A percentile compares a stretch with the other conserved stretches of the same genome.
These are phyloP conservation scores for Actinomortierella wolfii DNA, from an alignment of 371 early-diverging fungal genomes.

Conservation along the genomic window DNA sequence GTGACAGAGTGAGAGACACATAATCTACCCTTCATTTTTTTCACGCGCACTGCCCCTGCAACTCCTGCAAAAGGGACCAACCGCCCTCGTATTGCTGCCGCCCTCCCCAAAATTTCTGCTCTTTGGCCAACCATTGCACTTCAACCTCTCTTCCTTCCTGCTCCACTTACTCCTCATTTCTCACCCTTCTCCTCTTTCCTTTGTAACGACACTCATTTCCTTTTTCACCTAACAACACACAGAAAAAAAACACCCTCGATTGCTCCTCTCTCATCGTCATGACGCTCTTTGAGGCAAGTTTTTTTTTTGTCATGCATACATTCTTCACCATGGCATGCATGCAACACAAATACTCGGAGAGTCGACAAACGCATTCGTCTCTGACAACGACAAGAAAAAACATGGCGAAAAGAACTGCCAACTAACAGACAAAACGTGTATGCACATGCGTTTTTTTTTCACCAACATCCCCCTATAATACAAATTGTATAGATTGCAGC, in stretches of 20 bases:
- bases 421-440: too few relatives aligned
- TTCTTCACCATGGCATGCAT: background rate
- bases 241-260: background rate
- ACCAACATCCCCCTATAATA: background rate
- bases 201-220: background rate
- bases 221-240: background rate
- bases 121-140: too few relatives aligned
- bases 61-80: background rate
- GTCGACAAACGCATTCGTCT: background rate
- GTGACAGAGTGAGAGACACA: background rate
- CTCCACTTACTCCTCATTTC: background rate
- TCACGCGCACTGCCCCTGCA: conserved; percentile 12
- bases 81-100: background rate
- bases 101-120: conserved; percentile 1
- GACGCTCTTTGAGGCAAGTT: conserved; percentile 44
- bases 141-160: background rate
- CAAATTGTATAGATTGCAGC: conserved; percentile 30
- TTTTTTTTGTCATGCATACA: background rate
- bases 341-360: background rate
- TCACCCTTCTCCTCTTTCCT: background rate
- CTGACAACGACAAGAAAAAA: background rate
- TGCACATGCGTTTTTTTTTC: background rate
- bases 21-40: conserved; percentile 4
- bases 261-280: conserved; percentile 9
- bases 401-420: background rate